These are phyloP conservation scores for Rhynchospora breviuscula DNA, from an alignment of 176 grass and related monocot species.

Conservation along the genomic window DNA sequence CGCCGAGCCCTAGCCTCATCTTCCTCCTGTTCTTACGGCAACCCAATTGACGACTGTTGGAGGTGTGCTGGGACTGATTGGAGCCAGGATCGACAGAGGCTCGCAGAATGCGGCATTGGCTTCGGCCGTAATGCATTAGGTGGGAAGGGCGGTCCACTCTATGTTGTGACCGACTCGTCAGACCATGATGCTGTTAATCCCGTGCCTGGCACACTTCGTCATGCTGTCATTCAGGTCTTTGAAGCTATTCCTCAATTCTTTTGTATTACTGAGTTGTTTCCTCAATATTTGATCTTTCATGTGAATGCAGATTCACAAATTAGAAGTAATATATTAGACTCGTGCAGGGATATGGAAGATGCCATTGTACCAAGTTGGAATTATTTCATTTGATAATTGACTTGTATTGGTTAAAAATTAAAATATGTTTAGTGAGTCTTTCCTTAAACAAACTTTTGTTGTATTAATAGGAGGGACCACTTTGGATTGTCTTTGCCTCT, in stretches of 20 bases:
- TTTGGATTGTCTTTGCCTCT: slow-evolving; percentile 78
- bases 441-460: neutral
- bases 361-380: neutral
- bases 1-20: slow-evolving; percentile 12
- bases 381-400: neutral
- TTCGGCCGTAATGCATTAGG: slow-evolving; percentile 68
- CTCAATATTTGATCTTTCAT: neutral
- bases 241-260: neutral
- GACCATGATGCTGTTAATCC: slow-evolving; percentile 84
- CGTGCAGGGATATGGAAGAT: neutral
- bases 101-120: slow-evolving; percentile 83
- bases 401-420: neutral
- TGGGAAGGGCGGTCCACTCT: slow-evolving; percentile 71
- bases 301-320: neutral
- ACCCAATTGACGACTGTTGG: slow-evolving; percentile 95
- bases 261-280: neutral
- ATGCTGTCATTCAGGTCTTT: slow-evolving; percentile 62
- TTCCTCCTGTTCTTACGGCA: slow-evolving; percentile 57
- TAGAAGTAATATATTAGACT: neutral
- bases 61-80: slow-evolving; percentile 68
- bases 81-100: slow-evolving; percentile 61
- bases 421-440: neutral
- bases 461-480: slow-evolving; percentile 47
- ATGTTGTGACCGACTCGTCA: slow-evolving; percentile 77
- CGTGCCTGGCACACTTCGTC: slow-evolving; percentile 50